Percentiles rank a stretch among this genome's conserved stretches.
These are phyloP conservation scores for Starmerella scarabaei DNA, from an alignment of 805 yeast species.

Conservation along the genomic window DNA sequence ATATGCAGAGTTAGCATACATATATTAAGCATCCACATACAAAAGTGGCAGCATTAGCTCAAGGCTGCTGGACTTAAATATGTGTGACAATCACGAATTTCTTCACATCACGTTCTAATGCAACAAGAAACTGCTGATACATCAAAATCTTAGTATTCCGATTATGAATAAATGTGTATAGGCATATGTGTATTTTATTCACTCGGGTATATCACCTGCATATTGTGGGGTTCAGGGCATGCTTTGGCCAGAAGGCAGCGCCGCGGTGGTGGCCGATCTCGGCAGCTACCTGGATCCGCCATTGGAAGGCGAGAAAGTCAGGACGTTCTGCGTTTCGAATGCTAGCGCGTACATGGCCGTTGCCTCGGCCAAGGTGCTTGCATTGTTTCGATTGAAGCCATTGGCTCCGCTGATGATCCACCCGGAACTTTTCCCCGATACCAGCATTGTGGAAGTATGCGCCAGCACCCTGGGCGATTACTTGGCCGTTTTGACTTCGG, in stretches of 20 bases:
- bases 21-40: no score
- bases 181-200: neutral
- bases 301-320: constrained; percentile 10
- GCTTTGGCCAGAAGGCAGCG: constrained; percentile 24
- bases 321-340: constrained; percentile 16
- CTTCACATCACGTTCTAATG: neutral
- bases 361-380: constrained; percentile 14
- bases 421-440: constrained; percentile 14
- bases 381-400: constrained; percentile 20
- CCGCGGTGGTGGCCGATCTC: constrained; percentile 13
- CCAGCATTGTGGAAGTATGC: constrained; percentile 7
- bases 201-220: no score
- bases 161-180: neutral
- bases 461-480: constrained; percentile 12
- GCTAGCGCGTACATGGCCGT: constrained; percentile 19
- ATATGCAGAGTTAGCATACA: no score
- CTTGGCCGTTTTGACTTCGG: constrained; percentile 14
- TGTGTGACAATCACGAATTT: neutral
- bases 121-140: no score
- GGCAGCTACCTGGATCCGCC: constrained; percentile 16
- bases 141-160: no score
- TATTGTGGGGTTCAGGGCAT: constrained; percentile 9
- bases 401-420: constrained; percentile 19
- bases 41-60: neutral
- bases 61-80: neutral